phyloP scores from a whole-genome alignment of 2,329 filamentous ascomycete species.

The Penicillium sp. region DNA sequence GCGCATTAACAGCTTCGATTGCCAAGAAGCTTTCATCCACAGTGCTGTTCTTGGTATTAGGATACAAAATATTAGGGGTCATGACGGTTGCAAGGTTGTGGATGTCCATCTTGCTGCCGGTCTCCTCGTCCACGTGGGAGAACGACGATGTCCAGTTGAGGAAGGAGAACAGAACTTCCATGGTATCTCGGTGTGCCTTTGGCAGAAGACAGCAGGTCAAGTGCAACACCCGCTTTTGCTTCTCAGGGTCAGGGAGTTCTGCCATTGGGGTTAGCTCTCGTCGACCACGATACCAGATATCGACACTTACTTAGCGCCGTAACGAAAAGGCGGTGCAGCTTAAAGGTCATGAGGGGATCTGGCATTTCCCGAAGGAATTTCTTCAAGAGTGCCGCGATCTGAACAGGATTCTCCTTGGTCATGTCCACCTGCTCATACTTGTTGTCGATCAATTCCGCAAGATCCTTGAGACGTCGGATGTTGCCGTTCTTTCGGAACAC shows the following conservation, averaged over 20 bases:
- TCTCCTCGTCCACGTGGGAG: constrained; percentile 94
- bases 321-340: constrained; percentile 87
- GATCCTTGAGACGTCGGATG: constrained; percentile 85
- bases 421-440: constrained; percentile 84
- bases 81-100: constrained; percentile 97
- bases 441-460: constrained; percentile 80
- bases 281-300: constrained; percentile 12
- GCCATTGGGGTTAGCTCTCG: constrained; percentile 13
- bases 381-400: constrained; percentile 89
- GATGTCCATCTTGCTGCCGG: constrained; percentile 97
- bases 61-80: constrained; percentile 88
- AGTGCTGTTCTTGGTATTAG: constrained; percentile 63
- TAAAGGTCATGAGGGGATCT: constrained; percentile 91
- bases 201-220: constrained; percentile 88
- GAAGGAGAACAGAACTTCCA: constrained; percentile 94
- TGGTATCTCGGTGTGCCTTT: constrained; percentile 85
- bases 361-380: constrained; percentile 93
- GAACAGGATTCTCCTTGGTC: constrained; percentile 83
- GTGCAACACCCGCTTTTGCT: constrained; percentile 80
- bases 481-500: constrained; percentile 99
- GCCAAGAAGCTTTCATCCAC: constrained; percentile 89
- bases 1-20: constrained; percentile 84
- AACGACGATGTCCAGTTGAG: constrained; percentile 97
- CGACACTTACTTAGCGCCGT: constrained; percentile 69
- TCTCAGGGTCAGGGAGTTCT: constrained; percentile 77